phyloP scores from a whole-genome alignment of 768 basidiomycete species.

The Obba rivulosa region DNA sequence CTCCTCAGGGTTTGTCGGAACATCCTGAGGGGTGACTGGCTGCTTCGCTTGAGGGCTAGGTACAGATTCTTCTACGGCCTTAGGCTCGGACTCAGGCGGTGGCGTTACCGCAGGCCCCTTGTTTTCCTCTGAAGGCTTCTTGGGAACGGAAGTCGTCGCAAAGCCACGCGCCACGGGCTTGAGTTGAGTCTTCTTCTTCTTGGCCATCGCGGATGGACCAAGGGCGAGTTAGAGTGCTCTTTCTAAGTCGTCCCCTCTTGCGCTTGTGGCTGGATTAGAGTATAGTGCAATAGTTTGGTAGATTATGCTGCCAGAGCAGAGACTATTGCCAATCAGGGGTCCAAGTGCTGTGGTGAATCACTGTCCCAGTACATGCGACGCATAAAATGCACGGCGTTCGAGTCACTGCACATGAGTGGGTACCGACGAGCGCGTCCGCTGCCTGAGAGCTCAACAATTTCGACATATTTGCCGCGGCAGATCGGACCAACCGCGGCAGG shows the following conservation, averaged over 20 bases:
- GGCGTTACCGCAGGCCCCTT: neutral
- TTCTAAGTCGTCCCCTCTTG: neutral
- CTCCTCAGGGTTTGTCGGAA: conserved; percentile 31
- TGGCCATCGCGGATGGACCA: conserved; percentile 45
- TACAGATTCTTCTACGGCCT: neutral
- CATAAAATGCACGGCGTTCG: too few relatives aligned
- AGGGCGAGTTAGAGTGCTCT: neutral
- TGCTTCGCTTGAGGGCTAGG: conserved; percentile 20
- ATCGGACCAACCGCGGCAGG: too few relatives aligned
- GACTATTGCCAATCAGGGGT: neutral
- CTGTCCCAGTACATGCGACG: neutral
- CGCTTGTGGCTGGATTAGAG: neutral
- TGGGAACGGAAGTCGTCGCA: conserved; percentile 77
- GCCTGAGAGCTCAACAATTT: too few relatives aligned
- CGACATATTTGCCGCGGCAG: too few relatives aligned
- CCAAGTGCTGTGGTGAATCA: neutral
- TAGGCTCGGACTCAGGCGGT: conserved; percentile 6
- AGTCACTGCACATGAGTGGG: too few relatives aligned
- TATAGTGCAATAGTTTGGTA: neutral
- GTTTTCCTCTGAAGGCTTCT: conserved; percentile 41
- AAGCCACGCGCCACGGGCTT: conserved; percentile 75
- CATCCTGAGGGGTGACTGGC: conserved; percentile 7
- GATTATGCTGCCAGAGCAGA: too few relatives aligned
- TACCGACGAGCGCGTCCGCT: too few relatives aligned
- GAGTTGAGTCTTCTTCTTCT: conserved; percentile 81